Percentiles rank a stretch among this genome's conserved stretches.
Evolutionary conservation across 2,329 filamentous ascomycete species (phyloP).

Genomic region (Xylaria sp.): DNA sequence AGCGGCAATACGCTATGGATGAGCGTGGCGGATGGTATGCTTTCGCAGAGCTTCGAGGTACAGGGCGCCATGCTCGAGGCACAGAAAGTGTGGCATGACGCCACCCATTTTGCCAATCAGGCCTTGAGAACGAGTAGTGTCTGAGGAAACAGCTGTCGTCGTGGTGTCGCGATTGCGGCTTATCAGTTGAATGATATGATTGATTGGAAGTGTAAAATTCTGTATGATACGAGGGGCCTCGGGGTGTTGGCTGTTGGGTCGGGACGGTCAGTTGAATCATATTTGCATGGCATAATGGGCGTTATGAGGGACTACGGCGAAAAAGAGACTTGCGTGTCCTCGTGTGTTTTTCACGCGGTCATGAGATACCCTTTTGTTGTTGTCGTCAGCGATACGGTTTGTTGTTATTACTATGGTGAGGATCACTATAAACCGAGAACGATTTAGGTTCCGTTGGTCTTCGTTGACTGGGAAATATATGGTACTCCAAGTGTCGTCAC

Average conservation of each 20-base stretch:
- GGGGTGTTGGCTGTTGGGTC: slow-evolving; percentile 6
- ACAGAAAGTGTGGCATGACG: slow-evolving; percentile 47
- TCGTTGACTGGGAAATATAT: too few species aligned
- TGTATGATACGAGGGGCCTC: slow-evolving; percentile 19
- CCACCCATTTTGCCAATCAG: slow-evolving; percentile 36
- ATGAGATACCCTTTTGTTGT: slow-evolving; percentile 24
- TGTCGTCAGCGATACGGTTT: not conserved
- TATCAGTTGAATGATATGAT: slow-evolving; percentile 1
- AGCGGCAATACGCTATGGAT: slow-evolving; percentile 77
- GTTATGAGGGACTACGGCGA: slow-evolving; percentile 10
- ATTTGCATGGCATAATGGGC: slow-evolving; percentile 17
- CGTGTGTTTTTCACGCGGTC: not conserved
- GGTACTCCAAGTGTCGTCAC: too few species aligned
- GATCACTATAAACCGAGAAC: too few species aligned
- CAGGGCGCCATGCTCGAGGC: slow-evolving; percentile 68
- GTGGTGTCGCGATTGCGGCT: not conserved
- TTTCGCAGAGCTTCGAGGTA: slow-evolving; percentile 75
- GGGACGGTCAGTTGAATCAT: slow-evolving; percentile 3
- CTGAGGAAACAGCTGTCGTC: slow-evolving; percentile 14
- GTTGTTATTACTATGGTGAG: not conserved
- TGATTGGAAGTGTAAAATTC: not conserved
- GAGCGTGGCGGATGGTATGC: slow-evolving; percentile 80
- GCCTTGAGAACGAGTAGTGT: slow-evolving; percentile 35
- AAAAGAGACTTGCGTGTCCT: slow-evolving; percentile 4
- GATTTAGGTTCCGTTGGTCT: too few species aligned